Conservation (phyloP, 441 rosid genomes). For the Erysimum cheiri region DNA sequence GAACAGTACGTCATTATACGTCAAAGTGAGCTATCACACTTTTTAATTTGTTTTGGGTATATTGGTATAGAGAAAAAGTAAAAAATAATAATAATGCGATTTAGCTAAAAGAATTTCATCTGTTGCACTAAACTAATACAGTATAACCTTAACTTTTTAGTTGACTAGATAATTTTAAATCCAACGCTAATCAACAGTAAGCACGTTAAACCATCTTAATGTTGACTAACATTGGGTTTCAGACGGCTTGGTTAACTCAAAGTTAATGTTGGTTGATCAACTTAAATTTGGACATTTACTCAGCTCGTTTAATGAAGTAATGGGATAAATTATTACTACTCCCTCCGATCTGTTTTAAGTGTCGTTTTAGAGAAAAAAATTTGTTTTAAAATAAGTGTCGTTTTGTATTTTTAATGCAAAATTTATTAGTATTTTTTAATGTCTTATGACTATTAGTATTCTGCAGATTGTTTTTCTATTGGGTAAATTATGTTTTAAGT, state of each 20-base stretch:
- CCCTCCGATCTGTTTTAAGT: too few species aligned
- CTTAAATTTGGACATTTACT: background rate
- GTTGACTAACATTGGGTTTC: background rate
- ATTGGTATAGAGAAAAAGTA: background rate
- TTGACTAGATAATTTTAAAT: background rate
- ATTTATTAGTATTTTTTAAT: too few species aligned
- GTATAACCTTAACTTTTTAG: background rate
- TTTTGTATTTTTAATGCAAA: too few species aligned
- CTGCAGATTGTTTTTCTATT: too few species aligned
- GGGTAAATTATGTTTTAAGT: too few species aligned
- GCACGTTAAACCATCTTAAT: background rate
- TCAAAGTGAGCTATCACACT: conserved; percentile 13
- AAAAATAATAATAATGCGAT: background rate
- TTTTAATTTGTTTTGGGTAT: background rate
- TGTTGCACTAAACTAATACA: background rate
- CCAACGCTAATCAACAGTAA: background rate
- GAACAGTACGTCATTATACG: conserved; percentile 6
- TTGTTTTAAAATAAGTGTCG: too few species aligned
- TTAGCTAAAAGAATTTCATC: background rate
- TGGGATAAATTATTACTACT: too few species aligned
- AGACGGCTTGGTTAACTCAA: background rate
- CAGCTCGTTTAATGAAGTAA: background rate
- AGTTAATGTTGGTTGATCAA: background rate
- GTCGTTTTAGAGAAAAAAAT: too few species aligned
- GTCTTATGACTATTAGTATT: too few species aligned